phyloP scores from a whole-genome alignment of 164 flowering plant species.

The Paratinospora sagittata region DNA sequence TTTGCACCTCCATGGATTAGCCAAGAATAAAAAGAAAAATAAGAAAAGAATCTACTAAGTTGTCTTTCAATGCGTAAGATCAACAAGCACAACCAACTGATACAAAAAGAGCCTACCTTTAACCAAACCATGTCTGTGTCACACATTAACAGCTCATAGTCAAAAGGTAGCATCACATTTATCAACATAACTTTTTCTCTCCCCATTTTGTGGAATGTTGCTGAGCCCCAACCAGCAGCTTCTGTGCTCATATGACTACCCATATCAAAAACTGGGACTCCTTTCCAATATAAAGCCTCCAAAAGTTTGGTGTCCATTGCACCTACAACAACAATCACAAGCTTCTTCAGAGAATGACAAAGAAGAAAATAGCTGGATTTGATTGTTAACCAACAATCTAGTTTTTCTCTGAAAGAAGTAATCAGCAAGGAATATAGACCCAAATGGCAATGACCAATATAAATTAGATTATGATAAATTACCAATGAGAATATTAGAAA shows the following conservation, averaged over 20 bases:
- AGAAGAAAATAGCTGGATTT: not conserved
- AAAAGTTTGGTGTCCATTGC: slow-evolving; percentile 91
- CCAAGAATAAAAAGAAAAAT: not conserved
- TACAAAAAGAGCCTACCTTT: slow-evolving; percentile 52
- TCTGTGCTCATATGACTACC: slow-evolving; percentile 89
- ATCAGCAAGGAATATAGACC: not conserved
- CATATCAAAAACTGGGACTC: slow-evolving; percentile 95
- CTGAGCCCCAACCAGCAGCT: slow-evolving; percentile 98
- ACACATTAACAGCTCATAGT: slow-evolving; percentile 89
- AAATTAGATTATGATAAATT: slow-evolving; percentile 20
- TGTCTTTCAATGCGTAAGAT: not conserved
- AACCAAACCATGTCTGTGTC: slow-evolving; percentile 99
- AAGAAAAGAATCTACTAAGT: not conserved
- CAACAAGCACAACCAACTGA: not conserved
- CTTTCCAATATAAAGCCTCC: slow-evolving; percentile 92
- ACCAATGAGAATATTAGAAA: slow-evolving; percentile 91
- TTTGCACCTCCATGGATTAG: not conserved
- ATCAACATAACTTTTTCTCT: slow-evolving; percentile 88
- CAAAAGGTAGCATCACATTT: slow-evolving; percentile 77
- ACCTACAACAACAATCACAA: slow-evolving; percentile 40
- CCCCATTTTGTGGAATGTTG: slow-evolving; percentile 97
- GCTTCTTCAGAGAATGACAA: not conserved
- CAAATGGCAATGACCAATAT: not conserved
- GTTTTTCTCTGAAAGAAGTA: not conserved
- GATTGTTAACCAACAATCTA: not conserved